Percentiles rank a stretch among this genome's conserved stretches.
These are phyloP conservation scores for Vitis cinerea DNA, from an alignment of 164 flowering plant species.

Conservation along the genomic window DNA sequence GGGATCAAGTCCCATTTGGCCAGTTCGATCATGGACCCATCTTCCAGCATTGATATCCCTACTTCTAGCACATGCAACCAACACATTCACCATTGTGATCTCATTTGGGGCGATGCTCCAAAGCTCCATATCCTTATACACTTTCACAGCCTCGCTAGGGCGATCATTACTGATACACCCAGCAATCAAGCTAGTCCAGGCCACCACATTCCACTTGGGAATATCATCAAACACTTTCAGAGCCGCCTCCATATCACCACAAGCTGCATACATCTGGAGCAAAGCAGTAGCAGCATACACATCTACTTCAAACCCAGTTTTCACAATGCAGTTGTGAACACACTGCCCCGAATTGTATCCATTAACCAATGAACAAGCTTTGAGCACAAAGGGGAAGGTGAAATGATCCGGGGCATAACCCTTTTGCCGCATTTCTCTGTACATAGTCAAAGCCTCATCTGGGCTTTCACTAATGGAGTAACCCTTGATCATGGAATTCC, in stretches of 20 bases:
- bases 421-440: conserved; percentile 16
- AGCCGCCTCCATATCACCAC: conserved; percentile 12
- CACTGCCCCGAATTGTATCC: conserved; percentile 2
- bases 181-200: conserved; percentile 44
- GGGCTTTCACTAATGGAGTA: conserved; percentile 13
- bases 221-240: conserved; percentile 16
- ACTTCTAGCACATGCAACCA: conserved; percentile 42
- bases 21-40: conserved; percentile 24
- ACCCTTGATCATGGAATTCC: conserved; percentile 28
- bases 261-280: conserved; percentile 18
- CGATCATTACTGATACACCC: conserved; percentile 20
- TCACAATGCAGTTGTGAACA: conserved; percentile 10
- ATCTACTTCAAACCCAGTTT: conserved; percentile 22
- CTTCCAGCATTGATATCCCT: conserved; percentile 40
- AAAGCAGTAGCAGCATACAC: conserved; percentile 5
- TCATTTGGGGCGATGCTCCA: conserved; percentile 32
- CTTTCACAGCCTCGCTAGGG: conserved; percentile 27
- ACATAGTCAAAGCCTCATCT: conserved; percentile 10
- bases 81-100: conserved; percentile 33
- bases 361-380: conserved; percentile 5
- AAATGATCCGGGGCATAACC: conserved; percentile 10
- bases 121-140: conserved; percentile 24
- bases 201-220: conserved; percentile 29
- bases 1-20: conserved; percentile 22
- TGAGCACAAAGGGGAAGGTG: conserved; percentile 14